A percentile compares a stretch with the other conserved stretches of the same genome.
These are phyloP conservation scores for Halophytophthora batemanensis DNA, from an alignment of 352 stramenopile species.

Conservation along the genomic window DNA sequence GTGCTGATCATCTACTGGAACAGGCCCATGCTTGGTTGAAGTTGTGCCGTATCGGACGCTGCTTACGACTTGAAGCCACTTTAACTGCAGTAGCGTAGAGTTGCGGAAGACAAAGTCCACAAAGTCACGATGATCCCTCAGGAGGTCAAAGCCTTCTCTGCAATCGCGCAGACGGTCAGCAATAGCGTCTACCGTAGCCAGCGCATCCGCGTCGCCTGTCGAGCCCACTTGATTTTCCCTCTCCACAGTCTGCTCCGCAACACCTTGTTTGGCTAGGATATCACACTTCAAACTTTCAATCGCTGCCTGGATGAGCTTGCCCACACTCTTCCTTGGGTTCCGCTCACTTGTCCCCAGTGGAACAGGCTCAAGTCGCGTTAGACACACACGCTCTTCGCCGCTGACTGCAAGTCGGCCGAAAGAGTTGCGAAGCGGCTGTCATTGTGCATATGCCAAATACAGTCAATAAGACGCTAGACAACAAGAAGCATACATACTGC, in stretches of 20 bases:
- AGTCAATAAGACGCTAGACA: too few species aligned
- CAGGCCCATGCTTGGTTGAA: neutral
- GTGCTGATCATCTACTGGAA: neutral
- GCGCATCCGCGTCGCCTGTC: neutral
- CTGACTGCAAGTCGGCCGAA: conserved; percentile 13
- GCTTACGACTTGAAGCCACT: conserved; percentile 55
- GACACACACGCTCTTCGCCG: conserved; percentile 12
- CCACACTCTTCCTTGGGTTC: conserved; percentile 17
- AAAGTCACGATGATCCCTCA: conserved; percentile 43
- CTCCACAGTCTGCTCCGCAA: neutral
- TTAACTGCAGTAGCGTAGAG: conserved; percentile 32
- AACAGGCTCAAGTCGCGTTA: conserved; percentile 11
- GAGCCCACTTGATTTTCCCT: neutral
- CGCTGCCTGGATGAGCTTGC: conserved; percentile 24
- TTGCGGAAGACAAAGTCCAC: conserved; percentile 68
- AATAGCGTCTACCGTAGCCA: conserved; percentile 32
- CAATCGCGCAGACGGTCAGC: conserved; percentile 37
- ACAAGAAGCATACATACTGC: too few species aligned
- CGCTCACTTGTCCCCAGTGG: conserved; percentile 7
- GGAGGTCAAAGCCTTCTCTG: conserved; percentile 26
- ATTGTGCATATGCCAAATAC: too few species aligned
- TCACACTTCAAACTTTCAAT: conserved; percentile 31
- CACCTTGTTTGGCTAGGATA: conserved; percentile 7
- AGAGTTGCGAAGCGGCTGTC: conserved; percentile 18
- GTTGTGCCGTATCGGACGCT: conserved; percentile 33